A percentile compares a stretch with the other conserved stretches of the same genome.
phyloP scores from a whole-genome alignment of 257 asterid genomes.

The Cruciata laevipes region DNA sequence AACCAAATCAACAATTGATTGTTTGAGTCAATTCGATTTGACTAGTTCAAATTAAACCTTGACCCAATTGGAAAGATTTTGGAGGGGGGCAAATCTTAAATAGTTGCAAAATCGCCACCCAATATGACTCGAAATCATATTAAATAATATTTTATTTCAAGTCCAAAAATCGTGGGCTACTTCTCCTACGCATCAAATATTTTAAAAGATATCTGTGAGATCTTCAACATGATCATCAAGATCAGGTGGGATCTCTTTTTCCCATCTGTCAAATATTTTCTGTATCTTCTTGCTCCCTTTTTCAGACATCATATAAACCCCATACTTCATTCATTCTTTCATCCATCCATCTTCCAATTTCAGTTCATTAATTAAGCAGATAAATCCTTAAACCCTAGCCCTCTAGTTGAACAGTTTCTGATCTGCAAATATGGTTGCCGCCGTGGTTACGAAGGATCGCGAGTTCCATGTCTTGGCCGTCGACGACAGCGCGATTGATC shows the following conservation, averaged over 20 bases:
- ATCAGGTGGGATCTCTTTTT: conserved; percentile 20
- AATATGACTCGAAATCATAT: not conserved
- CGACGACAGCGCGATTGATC: conserved; percentile 57
- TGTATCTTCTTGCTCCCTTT: not conserved
- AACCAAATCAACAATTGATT: not conserved
- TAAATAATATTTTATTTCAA: too few relatives aligned
- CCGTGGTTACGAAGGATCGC: not conserved
- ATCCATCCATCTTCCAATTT: too few relatives aligned
- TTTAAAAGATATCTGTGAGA: not conserved
- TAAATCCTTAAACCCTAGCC: too few relatives aligned
- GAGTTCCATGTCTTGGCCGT: conserved; percentile 44
- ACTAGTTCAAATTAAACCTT: not conserved
- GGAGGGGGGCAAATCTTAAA: not conserved
- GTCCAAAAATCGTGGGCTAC: not conserved
- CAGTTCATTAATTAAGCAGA: too few relatives aligned
- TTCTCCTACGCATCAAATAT: not conserved
- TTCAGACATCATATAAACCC: not conserved
- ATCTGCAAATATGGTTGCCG: too few relatives aligned
- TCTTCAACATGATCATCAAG: not conserved
- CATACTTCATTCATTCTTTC: not conserved
- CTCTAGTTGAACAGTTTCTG: too few relatives aligned
- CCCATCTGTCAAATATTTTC: not conserved
- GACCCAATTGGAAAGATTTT: not conserved
- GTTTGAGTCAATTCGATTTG: not conserved
- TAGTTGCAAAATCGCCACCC: not conserved